Evolutionary conservation across 2,329 filamentous ascomycete species (phyloP).

Genomic region (Cladosporium austrohemisphaericum): DNA sequence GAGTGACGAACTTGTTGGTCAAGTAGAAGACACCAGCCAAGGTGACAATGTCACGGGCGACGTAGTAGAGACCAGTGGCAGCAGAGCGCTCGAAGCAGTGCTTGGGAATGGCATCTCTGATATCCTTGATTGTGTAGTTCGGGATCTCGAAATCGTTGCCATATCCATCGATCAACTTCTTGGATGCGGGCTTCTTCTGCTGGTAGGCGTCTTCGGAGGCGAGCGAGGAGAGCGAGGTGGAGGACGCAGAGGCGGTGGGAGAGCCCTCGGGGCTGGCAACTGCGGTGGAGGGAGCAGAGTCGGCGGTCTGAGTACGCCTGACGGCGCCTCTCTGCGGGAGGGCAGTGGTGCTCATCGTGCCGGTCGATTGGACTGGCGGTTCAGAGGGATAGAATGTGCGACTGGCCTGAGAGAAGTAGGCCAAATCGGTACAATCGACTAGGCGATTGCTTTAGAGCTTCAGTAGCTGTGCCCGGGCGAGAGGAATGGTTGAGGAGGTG

Average conservation of each 20-base stretch:
- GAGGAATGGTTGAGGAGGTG: conserved; percentile 8
- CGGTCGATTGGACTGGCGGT: conserved; percentile 1
- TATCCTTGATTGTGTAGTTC: conserved; percentile 96
- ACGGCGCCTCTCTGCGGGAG: conserved; percentile 46
- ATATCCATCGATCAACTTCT: conserved; percentile 78
- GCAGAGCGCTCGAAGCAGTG: conserved; percentile 93
- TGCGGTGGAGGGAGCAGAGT: conserved; percentile 51
- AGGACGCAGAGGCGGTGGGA: conserved; percentile 65
- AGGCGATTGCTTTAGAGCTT: conserved; percentile 2
- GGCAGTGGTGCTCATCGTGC: conserved; percentile 50
- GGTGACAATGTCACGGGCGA: conserved; percentile 72
- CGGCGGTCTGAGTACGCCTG: conserved; percentile 46
- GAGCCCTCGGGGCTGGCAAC: conserved; percentile 58
- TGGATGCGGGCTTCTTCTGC: conserved; percentile 49
- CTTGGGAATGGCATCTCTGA: conserved; percentile 92
- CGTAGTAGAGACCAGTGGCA: conserved; percentile 71
- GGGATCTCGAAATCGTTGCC: conserved; percentile 92
- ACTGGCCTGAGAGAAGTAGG: too few relatives aligned
- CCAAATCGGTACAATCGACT: neutral
- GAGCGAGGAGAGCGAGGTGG: conserved; percentile 88
- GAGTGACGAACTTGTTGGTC: conserved; percentile 86
- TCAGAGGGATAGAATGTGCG: neutral
- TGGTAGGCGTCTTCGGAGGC: conserved; percentile 61
- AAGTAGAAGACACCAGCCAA: conserved; percentile 76
- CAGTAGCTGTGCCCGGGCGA: neutral